Evolutionary conservation across 2,329 filamentous ascomycete genomes (phyloP), one percentile per base, ranked within the genome.

Genomic region (Aspergillus pseudoviridinutans): DNA sequence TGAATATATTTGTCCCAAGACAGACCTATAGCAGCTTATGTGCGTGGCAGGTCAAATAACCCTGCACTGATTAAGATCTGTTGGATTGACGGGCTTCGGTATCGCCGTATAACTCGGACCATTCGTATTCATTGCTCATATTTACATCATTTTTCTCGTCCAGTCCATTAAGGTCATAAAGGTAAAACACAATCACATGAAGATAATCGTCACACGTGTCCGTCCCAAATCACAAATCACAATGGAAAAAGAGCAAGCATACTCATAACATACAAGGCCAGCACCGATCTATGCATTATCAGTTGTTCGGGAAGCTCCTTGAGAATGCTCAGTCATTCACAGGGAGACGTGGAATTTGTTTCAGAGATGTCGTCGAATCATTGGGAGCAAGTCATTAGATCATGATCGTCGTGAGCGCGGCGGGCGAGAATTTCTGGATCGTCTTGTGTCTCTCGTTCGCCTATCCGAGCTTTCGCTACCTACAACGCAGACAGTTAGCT

Each of bases 391-490:
- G 51, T 54, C 50, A 41, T 52, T 32, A 55, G 57, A 51, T 66
- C 58, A 64, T 67, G 54, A 63, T 59, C 65, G 64, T 60, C 66
- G 60, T 57, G 70, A 71, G 29, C 68, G 67, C 51, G 67, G 66
- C 51, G 67, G 62, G 41, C 69, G 68, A 49, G 67, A 67, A 63
- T 63, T 59, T 58, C 67, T 61, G 35, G 68, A 69, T 51, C 66
- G 63, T 52, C 70, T 65, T 38, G 68, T 68, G 44, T 70, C 64
- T 58, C 70, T 62, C 51, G 73, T 75, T 50, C 72, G 71, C 66
- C 74, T 66, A 63, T 74, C 76, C 54, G 77, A 78, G 59, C 76
- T 78, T 65, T 71, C 71, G 66, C 71, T 77, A 64, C 76, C 78
- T 79, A 62, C 51, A 55, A 63, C 42, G 46, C n/a, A 57, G 38